Percentiles rank a stretch among this genome's conserved stretches.
These are phyloP conservation scores for Whalleya microplaca DNA, from an alignment of 2,329 filamentous ascomycete genomes.

Conservation along the genomic window DNA sequence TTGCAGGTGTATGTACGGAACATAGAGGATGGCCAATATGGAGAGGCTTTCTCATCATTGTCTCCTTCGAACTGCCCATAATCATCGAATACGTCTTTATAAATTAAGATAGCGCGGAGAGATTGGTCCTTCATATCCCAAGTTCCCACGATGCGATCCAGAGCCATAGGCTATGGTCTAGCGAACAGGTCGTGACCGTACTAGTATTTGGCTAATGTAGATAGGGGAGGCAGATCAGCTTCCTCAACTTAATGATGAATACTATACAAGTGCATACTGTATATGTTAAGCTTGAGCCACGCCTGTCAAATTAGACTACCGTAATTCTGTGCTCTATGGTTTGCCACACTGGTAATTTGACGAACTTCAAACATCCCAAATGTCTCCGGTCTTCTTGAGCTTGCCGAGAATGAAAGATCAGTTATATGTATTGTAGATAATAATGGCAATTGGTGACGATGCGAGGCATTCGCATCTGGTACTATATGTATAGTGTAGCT, in stretches of 20 bases:
- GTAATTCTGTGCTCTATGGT: not conserved
- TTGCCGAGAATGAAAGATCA: not conserved
- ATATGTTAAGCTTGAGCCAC: slow-evolving; percentile 17
- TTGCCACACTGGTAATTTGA: not conserved
- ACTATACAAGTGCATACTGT: too few relatives aligned
- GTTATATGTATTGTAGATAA: too few relatives aligned
- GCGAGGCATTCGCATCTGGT: too few relatives aligned
- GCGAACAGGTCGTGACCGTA: too few relatives aligned
- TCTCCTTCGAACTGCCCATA: not conserved
- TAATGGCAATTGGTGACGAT: too few relatives aligned
- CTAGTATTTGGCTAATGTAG: not conserved
- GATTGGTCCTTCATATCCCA: not conserved
- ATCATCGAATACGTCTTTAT: not conserved
- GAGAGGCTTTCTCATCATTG: not conserved
- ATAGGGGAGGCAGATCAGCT: not conserved
- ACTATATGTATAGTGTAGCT: not conserved
- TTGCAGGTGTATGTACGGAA: too few relatives aligned
- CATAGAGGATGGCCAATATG: not conserved
- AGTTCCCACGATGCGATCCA: not conserved
- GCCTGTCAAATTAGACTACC: slow-evolving; percentile 9
- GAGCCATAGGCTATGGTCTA: not conserved
- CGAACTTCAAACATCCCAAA: not conserved
- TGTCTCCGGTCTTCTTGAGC: not conserved
- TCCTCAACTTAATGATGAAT: slow-evolving; percentile 14
- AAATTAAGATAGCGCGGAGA: not conserved